Base-by-base conservation (phyloP, 306 rosid genomes). In the Psophocarpus tetragonolobus region DNA sequence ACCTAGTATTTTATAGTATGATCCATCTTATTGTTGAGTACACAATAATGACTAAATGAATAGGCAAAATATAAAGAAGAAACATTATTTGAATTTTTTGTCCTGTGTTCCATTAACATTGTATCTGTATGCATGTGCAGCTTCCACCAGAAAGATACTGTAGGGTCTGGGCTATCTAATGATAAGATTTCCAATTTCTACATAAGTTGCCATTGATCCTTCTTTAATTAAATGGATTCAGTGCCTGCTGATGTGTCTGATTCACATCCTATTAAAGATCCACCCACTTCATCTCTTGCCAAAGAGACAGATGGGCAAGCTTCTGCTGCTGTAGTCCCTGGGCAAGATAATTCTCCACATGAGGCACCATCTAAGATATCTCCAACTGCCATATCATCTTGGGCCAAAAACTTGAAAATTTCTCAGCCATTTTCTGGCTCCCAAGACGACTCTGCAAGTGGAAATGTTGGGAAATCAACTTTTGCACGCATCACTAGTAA, bases 401-500 rank as follows among this genome's bases (percentile, higher is more conserved):
- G 99, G 98, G 94, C 97, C 54, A 96, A 85, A 81, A 94, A 67
- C 83, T 84, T 96, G 90, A 91, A 86, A 85, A 80, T 92, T 81
- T 81, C 96, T 42, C 96, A 88, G 85, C 80, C 97, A 76, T 82
- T 82, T 79, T 82, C 88, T 50, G 81, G 90, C 48, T 56, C 91
- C 12, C 94, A 86, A 75, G 98, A 91, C 30, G 96, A 84, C 20
- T 70, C 96, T 5, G 67, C 90, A 7, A 77, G 87, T 86, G 98
- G 77, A 33, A 88, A 84, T 87, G 56, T 80, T 67, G 97, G 87
- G 74, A 93, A 91, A 68, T 96, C 99, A 38, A 32, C 91, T 42
- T 88, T 96, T 87, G 70, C 94, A 1, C 97, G 99, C 67, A 29
- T 96, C 77, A 96, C 99, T n/a, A 92, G 93, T 86, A 90, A 91